Evolutionary conservation across 179 eudicot genomes (phyloP).

Genomic region (Gypsophila paniculata): DNA sequence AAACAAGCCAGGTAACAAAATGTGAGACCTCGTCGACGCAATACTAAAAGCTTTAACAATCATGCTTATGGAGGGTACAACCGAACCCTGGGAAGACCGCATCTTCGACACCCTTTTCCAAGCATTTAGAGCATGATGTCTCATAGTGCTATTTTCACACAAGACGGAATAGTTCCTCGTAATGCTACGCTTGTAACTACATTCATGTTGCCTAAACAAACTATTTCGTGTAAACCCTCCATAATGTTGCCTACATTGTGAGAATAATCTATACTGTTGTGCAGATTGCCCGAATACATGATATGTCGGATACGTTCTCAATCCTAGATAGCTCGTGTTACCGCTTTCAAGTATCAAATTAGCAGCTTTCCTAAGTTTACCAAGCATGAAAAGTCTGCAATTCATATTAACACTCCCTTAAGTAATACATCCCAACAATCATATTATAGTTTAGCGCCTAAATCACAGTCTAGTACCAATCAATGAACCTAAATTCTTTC

Average conservation of each 20-base stretch:
- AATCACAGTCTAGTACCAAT: not conserved
- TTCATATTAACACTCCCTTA: constrained; percentile 3
- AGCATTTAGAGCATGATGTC: constrained; percentile 58
- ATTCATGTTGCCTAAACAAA: constrained; percentile 24
- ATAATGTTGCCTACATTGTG: constrained; percentile 24
- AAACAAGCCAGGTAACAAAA: constrained; percentile 65
- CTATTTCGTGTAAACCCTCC: constrained; percentile 21
- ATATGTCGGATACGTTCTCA: constrained; percentile 25
- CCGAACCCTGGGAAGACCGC: constrained; percentile 34
- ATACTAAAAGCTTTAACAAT: constrained; percentile 75
- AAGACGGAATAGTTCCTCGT: constrained; percentile 28
- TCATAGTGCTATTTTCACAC: constrained; percentile 32
- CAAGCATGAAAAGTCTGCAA: constrained; percentile 42
- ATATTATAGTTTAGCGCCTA: not conserved
- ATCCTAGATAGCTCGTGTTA: constrained; percentile 22
- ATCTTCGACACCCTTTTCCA: constrained; percentile 55
- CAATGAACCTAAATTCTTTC: not conserved
- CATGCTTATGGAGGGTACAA: constrained; percentile 42
- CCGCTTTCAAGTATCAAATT: constrained; percentile 20
- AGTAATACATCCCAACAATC: constrained; percentile 7
- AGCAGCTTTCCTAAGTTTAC: constrained; percentile 32
- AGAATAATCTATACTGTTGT: constrained; percentile 27
- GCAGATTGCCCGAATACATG: constrained; percentile 19
- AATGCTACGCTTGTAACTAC: constrained; percentile 26
- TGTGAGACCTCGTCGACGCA: constrained; percentile 68